phyloP scores from a whole-genome alignment of 495 filamentous ascomycete genomes.

The Lophiostoma macrostomum region DNA sequence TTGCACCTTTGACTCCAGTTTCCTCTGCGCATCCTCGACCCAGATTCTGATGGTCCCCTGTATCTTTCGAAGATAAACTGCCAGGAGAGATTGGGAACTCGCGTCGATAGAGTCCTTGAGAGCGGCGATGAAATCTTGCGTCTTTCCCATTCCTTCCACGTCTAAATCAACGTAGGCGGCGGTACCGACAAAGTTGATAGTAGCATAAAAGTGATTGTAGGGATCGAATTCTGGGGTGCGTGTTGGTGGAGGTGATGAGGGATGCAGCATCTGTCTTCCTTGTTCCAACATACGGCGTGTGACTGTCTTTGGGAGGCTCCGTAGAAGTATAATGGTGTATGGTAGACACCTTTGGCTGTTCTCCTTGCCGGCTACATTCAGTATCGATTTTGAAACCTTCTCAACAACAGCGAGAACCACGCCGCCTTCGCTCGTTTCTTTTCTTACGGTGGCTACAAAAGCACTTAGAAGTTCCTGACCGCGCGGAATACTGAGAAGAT shows the following conservation, averaged over 20 bases:
- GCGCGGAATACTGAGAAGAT: background rate
- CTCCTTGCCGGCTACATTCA: constrained; percentile 16
- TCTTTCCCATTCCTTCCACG: background rate
- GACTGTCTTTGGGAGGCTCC: constrained; percentile 29
- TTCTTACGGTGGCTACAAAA: constrained; percentile 55
- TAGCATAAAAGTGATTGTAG: constrained; percentile 57
- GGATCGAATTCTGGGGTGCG: constrained; percentile 54
- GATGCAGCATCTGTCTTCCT: constrained; percentile 59
- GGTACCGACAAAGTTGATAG: constrained; percentile 9
- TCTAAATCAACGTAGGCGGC: constrained; percentile 40
- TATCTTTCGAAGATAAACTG: constrained; percentile 47
- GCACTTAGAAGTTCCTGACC: constrained; percentile 50
- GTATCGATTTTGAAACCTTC: constrained; percentile 59
- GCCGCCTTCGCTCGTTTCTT: constrained; percentile 64
- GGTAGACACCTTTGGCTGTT: constrained; percentile 18
- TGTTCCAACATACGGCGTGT: constrained; percentile 55
- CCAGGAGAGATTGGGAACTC: constrained; percentile 39
- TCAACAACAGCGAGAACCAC: constrained; percentile 63
- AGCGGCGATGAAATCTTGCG: constrained; percentile 37
- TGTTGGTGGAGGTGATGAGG: constrained; percentile 42
- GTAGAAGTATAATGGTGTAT: constrained; percentile 34
- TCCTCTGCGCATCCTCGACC: constrained; percentile 54
- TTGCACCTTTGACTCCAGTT: constrained; percentile 24
- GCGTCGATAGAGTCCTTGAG: constrained; percentile 39
- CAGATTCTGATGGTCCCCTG: constrained; percentile 60